Conservation (phyloP, 2,329 filamentous ascomycete species). For the Paraconiothyrium sp. region DNA sequence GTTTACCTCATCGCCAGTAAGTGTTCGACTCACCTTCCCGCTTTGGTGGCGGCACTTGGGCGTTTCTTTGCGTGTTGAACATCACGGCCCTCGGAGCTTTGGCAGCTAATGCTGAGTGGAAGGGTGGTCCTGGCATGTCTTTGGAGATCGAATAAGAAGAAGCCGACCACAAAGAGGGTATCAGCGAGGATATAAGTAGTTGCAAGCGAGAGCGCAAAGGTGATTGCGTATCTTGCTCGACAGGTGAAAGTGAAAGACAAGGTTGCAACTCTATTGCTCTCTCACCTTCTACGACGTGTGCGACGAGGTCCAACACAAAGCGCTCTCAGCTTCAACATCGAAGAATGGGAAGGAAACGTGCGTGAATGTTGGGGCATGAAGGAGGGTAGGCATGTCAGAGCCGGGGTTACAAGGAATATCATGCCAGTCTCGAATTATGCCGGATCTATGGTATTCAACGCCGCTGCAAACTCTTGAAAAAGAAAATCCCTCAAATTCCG, state of each 20-base stretch:
- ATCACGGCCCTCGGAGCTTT: neutral
- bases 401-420: too few species aligned
- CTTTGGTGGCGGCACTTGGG: neutral
- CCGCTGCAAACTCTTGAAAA: neutral
- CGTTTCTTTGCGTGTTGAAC: neutral
- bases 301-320: too few species aligned
- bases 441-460: neutral
- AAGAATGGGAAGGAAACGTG: too few species aligned
- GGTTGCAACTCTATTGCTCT: neutral
- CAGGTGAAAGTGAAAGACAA: neutral
- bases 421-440: too few species aligned
- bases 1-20: too few species aligned
- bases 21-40: neutral
- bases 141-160: neutral
- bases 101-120: neutral
- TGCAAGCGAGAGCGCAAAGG: neutral
- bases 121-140: neutral
- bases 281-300: neutral
- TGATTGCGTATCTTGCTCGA: neutral
- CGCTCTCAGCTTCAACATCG: too few species aligned
- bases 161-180: neutral
- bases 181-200: neutral
- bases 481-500: neutral
- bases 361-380: too few species aligned
- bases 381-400: too few species aligned